A percentile compares a stretch with the other conserved stretches of the same genome.
Evolutionary conservation across 2,329 filamentous ascomycete species (phyloP).

Genomic region (Colletotrichum eremochloae): DNA sequence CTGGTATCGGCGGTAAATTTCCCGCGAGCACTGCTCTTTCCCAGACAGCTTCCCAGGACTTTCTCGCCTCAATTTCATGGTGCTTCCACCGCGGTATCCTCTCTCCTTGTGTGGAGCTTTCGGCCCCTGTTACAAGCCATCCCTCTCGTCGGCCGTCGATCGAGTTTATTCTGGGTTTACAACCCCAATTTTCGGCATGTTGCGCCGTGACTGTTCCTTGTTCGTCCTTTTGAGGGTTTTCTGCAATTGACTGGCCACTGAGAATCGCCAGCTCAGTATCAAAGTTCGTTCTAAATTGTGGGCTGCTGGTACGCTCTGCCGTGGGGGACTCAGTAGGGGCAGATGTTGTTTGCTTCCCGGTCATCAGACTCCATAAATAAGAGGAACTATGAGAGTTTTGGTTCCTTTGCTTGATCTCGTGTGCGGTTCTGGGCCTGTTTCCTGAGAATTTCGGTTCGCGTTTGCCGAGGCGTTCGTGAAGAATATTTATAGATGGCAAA

Average conservation of each 20-base stretch:
- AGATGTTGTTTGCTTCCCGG: conserved; percentile 4
- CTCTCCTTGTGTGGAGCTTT: neutral
- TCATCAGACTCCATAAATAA: conserved; percentile 31
- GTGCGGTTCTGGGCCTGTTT: neutral
- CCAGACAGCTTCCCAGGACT: conserved; percentile 31
- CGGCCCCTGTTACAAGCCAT: conserved; percentile 19
- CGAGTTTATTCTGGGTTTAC: conserved; percentile 24
- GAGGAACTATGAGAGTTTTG: conserved; percentile 7
- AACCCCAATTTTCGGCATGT: neutral
- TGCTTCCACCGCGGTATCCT: conserved; percentile 3
- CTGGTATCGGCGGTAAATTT: neutral
- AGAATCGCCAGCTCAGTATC: conserved; percentile 33
- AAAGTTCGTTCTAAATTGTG: conserved; percentile 1
- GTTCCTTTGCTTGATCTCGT: neutral
- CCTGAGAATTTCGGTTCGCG: neutral
- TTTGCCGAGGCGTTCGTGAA: conserved; percentile 32
- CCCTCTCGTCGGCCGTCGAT: conserved; percentile 35
- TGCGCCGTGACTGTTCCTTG: fast-evolving
- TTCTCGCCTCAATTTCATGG: conserved; percentile 24
- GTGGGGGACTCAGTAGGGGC: neutral
- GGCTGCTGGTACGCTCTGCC: neutral
- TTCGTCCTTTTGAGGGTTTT: neutral
- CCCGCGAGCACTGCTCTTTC: conserved; percentile 7
- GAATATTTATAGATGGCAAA: conserved; percentile 42
- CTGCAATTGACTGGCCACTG: conserved; percentile 14